Evolutionary conservation across 1,284 basidiomycete genomes (phyloP), one percentile per base, ranked within the genome.

Genomic region (Pascua guehoae): DNA sequence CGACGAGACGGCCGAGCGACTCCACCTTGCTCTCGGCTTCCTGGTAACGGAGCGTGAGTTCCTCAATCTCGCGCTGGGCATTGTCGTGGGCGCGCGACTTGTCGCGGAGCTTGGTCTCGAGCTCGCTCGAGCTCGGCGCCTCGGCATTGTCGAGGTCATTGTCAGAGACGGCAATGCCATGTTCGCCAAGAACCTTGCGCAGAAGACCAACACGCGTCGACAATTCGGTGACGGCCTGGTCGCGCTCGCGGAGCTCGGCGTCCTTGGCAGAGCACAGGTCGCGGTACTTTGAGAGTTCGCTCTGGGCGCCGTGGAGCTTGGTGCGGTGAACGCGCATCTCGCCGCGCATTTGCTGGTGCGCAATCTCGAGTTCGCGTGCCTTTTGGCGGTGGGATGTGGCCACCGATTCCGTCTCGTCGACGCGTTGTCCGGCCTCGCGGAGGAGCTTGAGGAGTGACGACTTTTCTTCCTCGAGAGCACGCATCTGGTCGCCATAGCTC

Each of bases 121-220:
- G 80, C 58, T 92, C 89, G 14, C 80, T 76, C 54, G 66, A 42
- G 49, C 64, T 60, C 36, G 65, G 60, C 5, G 60, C 51, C 46
- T 70, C 67, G 49, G 62, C 61, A 37, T 66, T 57, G 37, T 64
- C 62, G 49, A 86, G 70, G 49, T 87, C 85, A 42, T 85, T 85
- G 41, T 89, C 88, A 60, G 88, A 86, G 32, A 88, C 78, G 37
- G 82, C 81, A 51, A 96, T 82, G 10, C 91, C 93, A 67, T 91
- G 88, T 69, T 98, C 96, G 44, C 86, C 85, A 53, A 98, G 83
- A 62, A 56, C 47, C 51, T 62, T 62, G 61, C 61, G 61, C 60
- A 98, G 81, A 79, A 92, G 87, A 40, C 82, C 84, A 60, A 90
- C 79, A 63, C 90, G 89, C 60, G 94, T 81, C 60, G 85, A 85